A percentile compares a stretch with the other conserved stretches of the same genome.
Evolutionary conservation across 2,329 filamentous ascomycete species (phyloP).

Genomic region (Hortaea werneckii): DNA sequence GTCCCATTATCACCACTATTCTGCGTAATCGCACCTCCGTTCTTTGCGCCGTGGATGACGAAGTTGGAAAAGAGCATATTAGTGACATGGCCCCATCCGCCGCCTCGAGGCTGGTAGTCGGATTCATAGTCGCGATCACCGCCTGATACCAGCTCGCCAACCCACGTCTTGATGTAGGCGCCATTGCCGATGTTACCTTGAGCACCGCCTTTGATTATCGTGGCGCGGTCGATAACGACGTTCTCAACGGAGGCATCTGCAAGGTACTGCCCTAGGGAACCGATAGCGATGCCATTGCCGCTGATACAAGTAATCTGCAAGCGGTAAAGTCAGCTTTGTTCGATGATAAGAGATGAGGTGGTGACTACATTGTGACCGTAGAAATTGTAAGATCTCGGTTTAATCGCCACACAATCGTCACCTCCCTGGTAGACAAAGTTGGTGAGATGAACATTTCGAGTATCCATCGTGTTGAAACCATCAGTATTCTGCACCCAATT

Average conservation of each 20-base stretch:
- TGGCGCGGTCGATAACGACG: constrained; percentile 38
- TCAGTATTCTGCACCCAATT: constrained; percentile 52
- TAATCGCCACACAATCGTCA: constrained; percentile 52
- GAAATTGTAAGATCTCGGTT: constrained; percentile 52
- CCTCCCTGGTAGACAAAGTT: constrained; percentile 48
- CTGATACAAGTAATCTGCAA: background rate
- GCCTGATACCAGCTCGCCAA: constrained; percentile 33
- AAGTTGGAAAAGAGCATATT: constrained; percentile 46
- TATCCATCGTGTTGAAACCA: constrained; percentile 49
- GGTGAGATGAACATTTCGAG: constrained; percentile 37
- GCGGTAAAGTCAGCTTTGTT: too few species aligned
- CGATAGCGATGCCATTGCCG: constrained; percentile 40
- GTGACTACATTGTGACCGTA: constrained; percentile 42
- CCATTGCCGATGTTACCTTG: constrained; percentile 30
- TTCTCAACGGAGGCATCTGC: constrained; percentile 45
- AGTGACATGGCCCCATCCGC: constrained; percentile 43
- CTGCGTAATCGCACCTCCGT: constrained; percentile 37
- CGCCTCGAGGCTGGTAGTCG: constrained; percentile 39
- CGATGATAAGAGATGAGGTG: too few species aligned
- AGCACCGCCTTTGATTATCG: background rate
- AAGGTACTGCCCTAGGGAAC: constrained; percentile 45
- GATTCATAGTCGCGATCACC: constrained; percentile 40
- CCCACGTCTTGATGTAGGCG: constrained; percentile 49
- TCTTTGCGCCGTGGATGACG: constrained; percentile 35
- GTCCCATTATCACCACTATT: constrained; percentile 42